Conservation (phyloP, 305 asterid species). For the Fraxinus nigra region DNA sequence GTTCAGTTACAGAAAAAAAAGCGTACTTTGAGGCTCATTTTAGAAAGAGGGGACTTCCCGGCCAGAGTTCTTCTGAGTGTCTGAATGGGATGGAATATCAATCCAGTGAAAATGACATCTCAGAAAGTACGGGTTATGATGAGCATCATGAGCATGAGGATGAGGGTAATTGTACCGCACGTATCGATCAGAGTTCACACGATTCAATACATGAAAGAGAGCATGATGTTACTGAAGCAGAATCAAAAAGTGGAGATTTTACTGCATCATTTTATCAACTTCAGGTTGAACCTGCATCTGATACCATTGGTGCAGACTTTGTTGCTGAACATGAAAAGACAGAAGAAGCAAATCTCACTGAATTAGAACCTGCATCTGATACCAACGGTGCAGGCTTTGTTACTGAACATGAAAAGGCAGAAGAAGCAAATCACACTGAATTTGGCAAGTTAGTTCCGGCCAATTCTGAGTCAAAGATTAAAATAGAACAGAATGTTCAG, state of each 20-base stretch:
- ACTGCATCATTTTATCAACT: constrained; percentile 20
- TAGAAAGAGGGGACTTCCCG: constrained; percentile 47
- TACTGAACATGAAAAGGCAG: constrained; percentile 25
- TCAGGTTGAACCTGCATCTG: constrained; percentile 20
- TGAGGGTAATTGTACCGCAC: constrained; percentile 23
- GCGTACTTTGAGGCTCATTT: constrained; percentile 91
- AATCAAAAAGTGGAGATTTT: constrained; percentile 19
- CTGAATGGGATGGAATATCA: constrained; percentile 34
- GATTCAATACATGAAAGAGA: constrained; percentile 21
- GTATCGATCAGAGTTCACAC: constrained; percentile 28
- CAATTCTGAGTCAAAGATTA: constrained; percentile 17
- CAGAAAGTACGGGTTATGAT: constrained; percentile 29
- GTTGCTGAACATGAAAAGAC: constrained; percentile 23
- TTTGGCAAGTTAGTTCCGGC: constrained; percentile 19
- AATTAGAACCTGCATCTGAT: not conserved
- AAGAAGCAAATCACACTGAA: constrained; percentile 23
- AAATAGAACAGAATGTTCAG: constrained; percentile 25
- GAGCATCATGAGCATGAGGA: constrained; percentile 30
- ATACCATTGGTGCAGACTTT: constrained; percentile 1
- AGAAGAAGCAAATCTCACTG: constrained; percentile 24
- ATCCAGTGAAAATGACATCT: constrained; percentile 37
- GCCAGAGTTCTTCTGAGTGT: constrained; percentile 39
- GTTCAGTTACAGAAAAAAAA: constrained; percentile 74
- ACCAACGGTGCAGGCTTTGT: constrained; percentile 1
- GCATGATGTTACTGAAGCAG: constrained; percentile 17